Conservation (phyloP, 495 filamentous ascomycete genomes). For the Penicillium goetzii region DNA sequence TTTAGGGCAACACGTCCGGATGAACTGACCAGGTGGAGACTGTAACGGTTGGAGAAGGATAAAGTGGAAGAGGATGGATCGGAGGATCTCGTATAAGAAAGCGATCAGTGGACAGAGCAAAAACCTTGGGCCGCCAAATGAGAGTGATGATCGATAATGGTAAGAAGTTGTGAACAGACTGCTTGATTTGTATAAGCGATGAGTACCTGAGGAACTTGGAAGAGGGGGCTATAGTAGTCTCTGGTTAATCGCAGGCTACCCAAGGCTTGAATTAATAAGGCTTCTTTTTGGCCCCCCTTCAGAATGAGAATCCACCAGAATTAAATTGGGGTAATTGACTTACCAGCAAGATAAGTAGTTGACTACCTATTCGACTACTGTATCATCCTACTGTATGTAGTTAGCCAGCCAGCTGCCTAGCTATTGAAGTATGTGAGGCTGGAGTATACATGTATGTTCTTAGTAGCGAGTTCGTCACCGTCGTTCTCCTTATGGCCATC, state of each 20-base stretch:
- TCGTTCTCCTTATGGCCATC: neutral
- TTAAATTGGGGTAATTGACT: neutral
- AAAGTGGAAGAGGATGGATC: neutral
- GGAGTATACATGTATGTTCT: neutral
- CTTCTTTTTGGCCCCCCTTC: neutral
- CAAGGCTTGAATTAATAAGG: neutral
- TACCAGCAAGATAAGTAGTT: too few relatives aligned
- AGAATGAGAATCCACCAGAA: neutral
- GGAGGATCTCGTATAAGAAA: neutral
- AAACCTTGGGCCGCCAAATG: neutral
- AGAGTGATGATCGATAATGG: neutral
- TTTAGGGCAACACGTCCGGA: conserved; percentile 13
- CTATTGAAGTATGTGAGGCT: neutral
- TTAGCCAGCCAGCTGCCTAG: neutral
- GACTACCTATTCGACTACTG: too few relatives aligned
- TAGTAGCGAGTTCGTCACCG: neutral
- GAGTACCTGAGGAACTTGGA: neutral
- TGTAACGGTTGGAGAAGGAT: conserved; percentile 4
- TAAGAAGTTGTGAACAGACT: neutral
- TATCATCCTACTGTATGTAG: neutral
- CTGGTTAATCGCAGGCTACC: neutral
- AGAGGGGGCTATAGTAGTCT: too few relatives aligned
- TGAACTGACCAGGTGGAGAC: conserved; percentile 2
- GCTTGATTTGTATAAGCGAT: neutral
- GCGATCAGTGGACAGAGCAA: neutral